phyloP scores from a whole-genome alignment of 306 rosid species.

The Trifolium pratense region DNA sequence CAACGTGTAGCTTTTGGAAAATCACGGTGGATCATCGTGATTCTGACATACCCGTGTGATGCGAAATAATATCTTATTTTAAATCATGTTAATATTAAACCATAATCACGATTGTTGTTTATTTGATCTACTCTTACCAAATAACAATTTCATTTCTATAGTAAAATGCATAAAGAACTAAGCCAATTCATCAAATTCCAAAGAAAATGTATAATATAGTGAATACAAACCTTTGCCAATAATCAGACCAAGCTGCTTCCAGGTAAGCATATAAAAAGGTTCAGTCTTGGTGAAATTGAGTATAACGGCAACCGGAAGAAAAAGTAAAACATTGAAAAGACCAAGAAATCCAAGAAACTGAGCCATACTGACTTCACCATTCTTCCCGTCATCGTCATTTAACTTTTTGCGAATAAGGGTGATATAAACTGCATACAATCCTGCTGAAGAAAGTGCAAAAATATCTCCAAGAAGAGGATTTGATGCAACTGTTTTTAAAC shows the following conservation, averaged over 20 bases:
- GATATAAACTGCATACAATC: conserved; percentile 80
- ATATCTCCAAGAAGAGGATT: conserved; percentile 91
- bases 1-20: too few relatives aligned
- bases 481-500: conserved; percentile 58
- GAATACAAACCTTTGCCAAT: conserved; percentile 83
- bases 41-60: too few relatives aligned
- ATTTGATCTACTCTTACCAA: conserved; percentile 15
- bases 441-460: conserved; percentile 82
- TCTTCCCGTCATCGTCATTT: conserved; percentile 76
- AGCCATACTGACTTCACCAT: conserved; percentile 90
- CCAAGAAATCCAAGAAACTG: conserved; percentile 93
- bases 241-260: conserved; percentile 81
- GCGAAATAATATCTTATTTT: too few relatives aligned
- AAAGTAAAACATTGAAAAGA: conserved; percentile 74
- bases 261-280: conserved; percentile 66
- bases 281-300: conserved; percentile 68
- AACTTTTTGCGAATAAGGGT: conserved; percentile 90
- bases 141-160: not conserved
- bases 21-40: too few relatives aligned
- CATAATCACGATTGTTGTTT: not conserved
- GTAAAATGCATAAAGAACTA: conserved; percentile 23
- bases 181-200: conserved; percentile 6
- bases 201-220: conserved; percentile 10
- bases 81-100: not conserved
- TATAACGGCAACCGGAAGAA: conserved; percentile 76